Conservation (phyloP, 2,329 filamentous ascomycete species). For the Neofusicoccum laricinum region DNA sequence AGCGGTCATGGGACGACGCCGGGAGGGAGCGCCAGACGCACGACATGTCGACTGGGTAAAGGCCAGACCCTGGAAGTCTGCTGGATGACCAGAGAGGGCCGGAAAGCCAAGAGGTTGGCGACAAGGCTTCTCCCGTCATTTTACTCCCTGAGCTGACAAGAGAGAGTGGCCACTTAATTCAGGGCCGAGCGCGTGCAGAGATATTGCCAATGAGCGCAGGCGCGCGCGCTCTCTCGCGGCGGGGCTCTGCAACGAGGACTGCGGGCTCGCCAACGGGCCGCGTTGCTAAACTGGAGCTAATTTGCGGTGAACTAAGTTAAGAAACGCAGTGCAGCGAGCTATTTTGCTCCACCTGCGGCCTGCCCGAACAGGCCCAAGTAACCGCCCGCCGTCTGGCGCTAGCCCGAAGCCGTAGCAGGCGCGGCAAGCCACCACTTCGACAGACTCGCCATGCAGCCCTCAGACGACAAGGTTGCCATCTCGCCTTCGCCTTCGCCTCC, state of each 20-base stretch:
- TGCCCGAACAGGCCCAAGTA: neutral
- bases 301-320: slow-evolving; percentile 5
- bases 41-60: neutral
- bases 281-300: neutral
- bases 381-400: neutral
- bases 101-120: neutral
- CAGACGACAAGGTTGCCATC: neutral
- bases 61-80: neutral
- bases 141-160: neutral
- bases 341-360: neutral
- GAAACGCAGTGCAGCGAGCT: neutral
- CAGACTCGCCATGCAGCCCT: neutral
- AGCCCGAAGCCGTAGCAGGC: neutral
- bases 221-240: no score
- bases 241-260: no score
- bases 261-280: neutral
- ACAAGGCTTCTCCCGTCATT: neutral
- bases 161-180: no score
- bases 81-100: neutral
- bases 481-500: neutral
- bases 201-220: no score
- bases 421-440: slow-evolving; percentile 7
- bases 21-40: neutral
- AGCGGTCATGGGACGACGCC: neutral
- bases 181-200: no score